Conservation (phyloP, 75 land plant species). For the Gnetum montanum region DNA sequence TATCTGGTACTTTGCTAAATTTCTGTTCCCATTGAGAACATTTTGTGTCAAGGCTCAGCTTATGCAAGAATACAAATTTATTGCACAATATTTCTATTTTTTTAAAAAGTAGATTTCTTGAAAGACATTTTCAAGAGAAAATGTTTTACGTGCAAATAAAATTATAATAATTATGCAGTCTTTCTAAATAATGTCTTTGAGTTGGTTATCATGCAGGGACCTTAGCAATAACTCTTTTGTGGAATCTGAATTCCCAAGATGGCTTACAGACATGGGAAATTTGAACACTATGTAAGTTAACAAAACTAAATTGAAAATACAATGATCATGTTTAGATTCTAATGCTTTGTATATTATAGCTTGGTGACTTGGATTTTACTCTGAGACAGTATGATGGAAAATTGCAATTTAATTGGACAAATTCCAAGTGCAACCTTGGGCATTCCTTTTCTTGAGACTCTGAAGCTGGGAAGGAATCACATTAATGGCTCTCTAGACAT, state of each 20-base stretch:
- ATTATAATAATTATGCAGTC: too few species aligned
- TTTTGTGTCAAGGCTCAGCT: too few species aligned
- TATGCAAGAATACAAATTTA: too few species aligned
- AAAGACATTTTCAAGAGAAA: too few species aligned
- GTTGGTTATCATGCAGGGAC: slow-evolving; percentile 28
- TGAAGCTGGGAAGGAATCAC: slow-evolving; percentile 37
- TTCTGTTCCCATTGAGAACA: too few species aligned
- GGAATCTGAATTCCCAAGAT: slow-evolving; percentile 31
- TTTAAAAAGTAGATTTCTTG: too few species aligned
- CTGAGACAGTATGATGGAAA: slow-evolving; percentile 3
- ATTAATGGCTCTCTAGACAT: slow-evolving; percentile 33
- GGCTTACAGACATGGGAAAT: slow-evolving; percentile 31
- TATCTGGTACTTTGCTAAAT: too few species aligned
- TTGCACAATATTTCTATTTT: too few species aligned
- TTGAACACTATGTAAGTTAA: slow-evolving; percentile 59
- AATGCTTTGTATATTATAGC: too few species aligned
- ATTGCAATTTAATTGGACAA: background rate
- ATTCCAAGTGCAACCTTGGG: background rate
- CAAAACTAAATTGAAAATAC: too few species aligned
- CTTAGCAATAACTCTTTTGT: slow-evolving; percentile 54
- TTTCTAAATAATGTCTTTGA: slow-evolving; percentile 61
- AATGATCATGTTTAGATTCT: background rate
- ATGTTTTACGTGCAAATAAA: too few species aligned
- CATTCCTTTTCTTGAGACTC: slow-evolving; percentile 6
- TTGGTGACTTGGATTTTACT: too few species aligned